Evolutionary conservation across 345 rosid species (phyloP).

Genomic region (Sisymbrium altissimum): DNA sequence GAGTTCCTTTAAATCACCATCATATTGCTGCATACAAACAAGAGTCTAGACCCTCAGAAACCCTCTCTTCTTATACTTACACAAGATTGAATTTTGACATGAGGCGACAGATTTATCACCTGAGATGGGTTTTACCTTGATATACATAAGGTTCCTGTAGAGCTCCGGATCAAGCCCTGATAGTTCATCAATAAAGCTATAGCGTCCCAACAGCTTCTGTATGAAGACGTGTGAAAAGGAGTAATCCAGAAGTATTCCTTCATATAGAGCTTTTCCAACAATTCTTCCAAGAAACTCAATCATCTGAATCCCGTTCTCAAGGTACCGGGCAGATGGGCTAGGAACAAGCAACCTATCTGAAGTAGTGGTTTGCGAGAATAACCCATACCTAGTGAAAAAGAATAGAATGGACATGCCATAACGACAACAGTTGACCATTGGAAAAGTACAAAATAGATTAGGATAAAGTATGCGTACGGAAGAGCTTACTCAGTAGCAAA

Average conservation of each 20-base stretch:
- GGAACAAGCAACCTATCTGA: constrained; percentile 88
- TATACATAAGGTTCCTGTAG: constrained; percentile 84
- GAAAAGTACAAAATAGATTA: constrained; percentile 5
- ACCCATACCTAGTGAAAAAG: constrained; percentile 59
- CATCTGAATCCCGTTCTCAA: constrained; percentile 86
- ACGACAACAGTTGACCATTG: constrained; percentile 2
- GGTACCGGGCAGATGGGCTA: constrained; percentile 75
- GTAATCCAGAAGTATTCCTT: constrained; percentile 92
- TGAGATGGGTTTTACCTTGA: constrained; percentile 69
- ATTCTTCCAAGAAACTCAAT: constrained; percentile 97
- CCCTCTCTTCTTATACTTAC: constrained; percentile 2
- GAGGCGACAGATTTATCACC: constrained; percentile 9
- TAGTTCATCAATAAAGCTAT: constrained; percentile 95
- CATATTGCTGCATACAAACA: constrained; percentile 62
- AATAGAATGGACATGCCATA: constrained; percentile 12
- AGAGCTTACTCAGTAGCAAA: constrained; percentile 88
- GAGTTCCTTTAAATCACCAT: constrained; percentile 84
- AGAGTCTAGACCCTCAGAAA: constrained; percentile 15
- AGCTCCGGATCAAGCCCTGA: constrained; percentile 96
- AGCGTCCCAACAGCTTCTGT: constrained; percentile 89
- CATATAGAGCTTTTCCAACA: constrained; percentile 97
- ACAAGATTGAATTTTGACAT: constrained; percentile 10
- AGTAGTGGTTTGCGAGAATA: constrained; percentile 80
- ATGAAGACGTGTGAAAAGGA: constrained; percentile 90
- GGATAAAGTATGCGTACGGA: constrained; percentile 5